phyloP scores from a whole-genome alignment of 163 green algal genomes.

The Scenedesmus sp. region DNA sequence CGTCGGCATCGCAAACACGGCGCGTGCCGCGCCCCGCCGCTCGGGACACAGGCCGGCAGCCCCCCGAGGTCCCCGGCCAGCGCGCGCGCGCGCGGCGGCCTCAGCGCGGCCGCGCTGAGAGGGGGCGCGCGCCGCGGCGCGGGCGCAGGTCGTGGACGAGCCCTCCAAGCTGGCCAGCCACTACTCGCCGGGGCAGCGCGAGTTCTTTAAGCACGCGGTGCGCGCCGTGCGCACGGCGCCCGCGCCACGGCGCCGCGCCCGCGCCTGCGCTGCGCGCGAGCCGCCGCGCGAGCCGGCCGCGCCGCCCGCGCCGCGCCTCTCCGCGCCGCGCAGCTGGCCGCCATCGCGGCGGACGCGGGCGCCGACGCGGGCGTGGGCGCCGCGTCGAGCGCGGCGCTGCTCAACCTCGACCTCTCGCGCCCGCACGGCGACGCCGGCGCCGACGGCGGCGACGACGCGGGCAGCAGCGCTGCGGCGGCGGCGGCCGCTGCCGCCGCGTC shows the following conservation, averaged over 20 bases:
- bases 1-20: constrained; percentile 38
- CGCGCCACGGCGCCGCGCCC: background rate
- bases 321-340: constrained; percentile 12
- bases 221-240: background rate
- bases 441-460: constrained; percentile 7
- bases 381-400: constrained; percentile 7
- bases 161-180: constrained; percentile 36
- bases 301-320: background rate
- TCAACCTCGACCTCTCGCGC: constrained; percentile 41
- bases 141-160: constrained; percentile 23
- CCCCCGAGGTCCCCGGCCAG: background rate
- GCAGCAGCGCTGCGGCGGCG: background rate
- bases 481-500: constrained; percentile 2
- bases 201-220: constrained; percentile 47
- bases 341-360: constrained; percentile 11
- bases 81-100: too few relatives aligned
- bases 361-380: constrained; percentile 13
- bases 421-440: background rate
- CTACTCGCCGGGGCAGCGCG: constrained; percentile 17
- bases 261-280: background rate
- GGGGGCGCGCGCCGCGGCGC: background rate
- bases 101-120: too few relatives aligned
- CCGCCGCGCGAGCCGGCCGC: background rate
- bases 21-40: background rate
- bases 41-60: background rate